Percentiles rank a stretch among this genome's conserved stretches.
phyloP scores from a whole-genome alignment of 2,329 filamentous ascomycete genomes.

The Coniella vitis region DNA sequence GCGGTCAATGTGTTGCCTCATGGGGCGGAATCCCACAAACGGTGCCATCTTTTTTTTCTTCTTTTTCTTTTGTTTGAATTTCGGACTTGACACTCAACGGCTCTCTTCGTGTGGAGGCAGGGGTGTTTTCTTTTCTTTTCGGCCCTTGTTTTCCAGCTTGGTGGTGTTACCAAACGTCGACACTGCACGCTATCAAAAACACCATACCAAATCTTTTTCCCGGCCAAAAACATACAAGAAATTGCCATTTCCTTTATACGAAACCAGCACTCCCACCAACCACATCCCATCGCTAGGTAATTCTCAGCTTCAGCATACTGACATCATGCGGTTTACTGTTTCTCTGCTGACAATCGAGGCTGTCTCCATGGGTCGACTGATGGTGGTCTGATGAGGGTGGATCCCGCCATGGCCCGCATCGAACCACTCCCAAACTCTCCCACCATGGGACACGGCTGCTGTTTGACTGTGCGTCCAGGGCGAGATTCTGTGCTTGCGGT shows the following conservation, averaged over 20 bases:
- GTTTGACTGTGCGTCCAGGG: too few species aligned
- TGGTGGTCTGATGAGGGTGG: slow-evolving; percentile 16
- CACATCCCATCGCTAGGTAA: background rate
- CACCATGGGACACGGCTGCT: too few species aligned
- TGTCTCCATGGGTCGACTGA: slow-evolving; percentile 12
- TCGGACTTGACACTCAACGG: background rate
- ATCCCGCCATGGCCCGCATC: slow-evolving; percentile 6
- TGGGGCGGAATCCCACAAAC: slow-evolving; percentile 17
- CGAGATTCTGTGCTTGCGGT: too few species aligned
- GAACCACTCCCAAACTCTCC: slow-evolving; percentile 4
- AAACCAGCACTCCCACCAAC: too few species aligned
- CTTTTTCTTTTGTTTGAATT: background rate
- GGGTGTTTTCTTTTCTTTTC: too few species aligned
- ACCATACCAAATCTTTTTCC: too few species aligned
- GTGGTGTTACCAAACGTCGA: too few species aligned
- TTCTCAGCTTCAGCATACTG: background rate
- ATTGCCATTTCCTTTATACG: too few species aligned
- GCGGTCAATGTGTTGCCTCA: slow-evolving; percentile 56
- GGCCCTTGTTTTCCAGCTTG: too few species aligned
- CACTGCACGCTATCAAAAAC: too few species aligned
- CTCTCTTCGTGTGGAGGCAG: too few species aligned
- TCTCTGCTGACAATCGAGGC: slow-evolving; percentile 16
- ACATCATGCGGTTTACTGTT: slow-evolving; percentile 12
- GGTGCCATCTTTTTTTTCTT: slow-evolving; percentile 7
- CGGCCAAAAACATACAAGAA: too few species aligned